Evolutionary conservation across 2,329 filamentous ascomycete genomes (phyloP).

Genomic region (Trichophyton benhamiae): DNA sequence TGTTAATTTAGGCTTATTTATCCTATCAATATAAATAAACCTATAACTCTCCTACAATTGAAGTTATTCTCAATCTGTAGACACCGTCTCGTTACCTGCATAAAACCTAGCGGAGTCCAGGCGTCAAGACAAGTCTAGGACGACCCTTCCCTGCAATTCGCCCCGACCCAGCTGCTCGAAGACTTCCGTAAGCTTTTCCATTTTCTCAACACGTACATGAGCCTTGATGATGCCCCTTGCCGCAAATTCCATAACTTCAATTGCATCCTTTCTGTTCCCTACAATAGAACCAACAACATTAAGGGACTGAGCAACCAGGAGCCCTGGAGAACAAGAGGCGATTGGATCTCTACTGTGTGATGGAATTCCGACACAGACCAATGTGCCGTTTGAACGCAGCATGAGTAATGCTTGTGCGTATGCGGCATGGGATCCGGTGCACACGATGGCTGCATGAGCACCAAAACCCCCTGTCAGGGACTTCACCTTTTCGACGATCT

Average conservation of each 20-base stretch:
- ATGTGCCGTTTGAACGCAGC: slow-evolving; percentile 38
- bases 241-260: slow-evolving; percentile 39
- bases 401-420: slow-evolving; percentile 40
- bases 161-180: slow-evolving; percentile 37
- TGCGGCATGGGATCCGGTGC: slow-evolving; percentile 39
- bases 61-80: background rate
- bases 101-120: too few relatives aligned
- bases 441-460: slow-evolving; percentile 49
- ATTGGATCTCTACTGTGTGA: slow-evolving; percentile 36
- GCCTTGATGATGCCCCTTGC: slow-evolving; percentile 37
- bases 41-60: background rate
- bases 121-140: slow-evolving; percentile 30
- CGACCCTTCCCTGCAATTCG: slow-evolving; percentile 35
- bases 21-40: background rate
- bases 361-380: slow-evolving; percentile 43
- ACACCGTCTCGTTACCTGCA: background rate
- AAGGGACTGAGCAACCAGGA: slow-evolving; percentile 32
- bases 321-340: slow-evolving; percentile 32
- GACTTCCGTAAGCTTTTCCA: slow-evolving; percentile 36
- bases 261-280: slow-evolving; percentile 40
- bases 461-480: slow-evolving; percentile 44
- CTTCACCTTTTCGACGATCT: slow-evolving; percentile 44
- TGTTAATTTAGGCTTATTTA: background rate
- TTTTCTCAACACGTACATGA: slow-evolving; percentile 35
- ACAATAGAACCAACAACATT: slow-evolving; percentile 41